Evolutionary conservation across 179 eudicot species (phyloP), one percentile per base, ranked within the genome.

Genomic region (Kewa caespitosa): DNA sequence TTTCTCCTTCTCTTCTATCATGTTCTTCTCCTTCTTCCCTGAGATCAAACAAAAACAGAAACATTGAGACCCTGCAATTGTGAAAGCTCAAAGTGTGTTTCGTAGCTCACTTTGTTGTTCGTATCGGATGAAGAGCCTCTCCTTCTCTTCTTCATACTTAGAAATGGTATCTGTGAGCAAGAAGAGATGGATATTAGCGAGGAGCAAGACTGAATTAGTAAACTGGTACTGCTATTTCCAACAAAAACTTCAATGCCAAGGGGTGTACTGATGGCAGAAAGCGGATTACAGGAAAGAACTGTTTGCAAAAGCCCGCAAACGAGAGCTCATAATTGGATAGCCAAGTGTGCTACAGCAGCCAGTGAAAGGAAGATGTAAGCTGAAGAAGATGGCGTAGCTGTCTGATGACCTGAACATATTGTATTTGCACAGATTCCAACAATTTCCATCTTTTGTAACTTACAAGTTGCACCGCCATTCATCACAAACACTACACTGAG

Each of bases 91-190:
- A 69, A 65, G 36, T 39, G 67, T 14, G 39, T 73, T 34, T 34
- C 4, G 32, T 76, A 73, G 75, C 90, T 88, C 80, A 94, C 98
- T 85, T 77, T 85, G 89, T 84, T 92, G 97, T 81, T 94, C 90
- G 73, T 94, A 91, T 83, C 93, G 87, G n/a, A 46, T 73, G 79
- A 86, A 80, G 38, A 94, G 86, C 81, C 81, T 88, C 65, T 90
- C 97, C 84, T 94, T 94, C 83, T 92, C 98, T 78, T 91, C 97
- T 84, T 94, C 97, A 57, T 83, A 83, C 52, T 91, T 92, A 79
- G 94, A 72, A 73, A 92, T 85, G 28, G 86, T 81, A 67, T 89
- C 98, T 94, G 87, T 65, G 33, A 67, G 28, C 71, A 25, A 34
- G 42, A 20, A 22, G n/a, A n/a, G n/a, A n/a, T n/a, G n/a, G n/a